Percentiles rank a stretch among this genome's conserved stretches.
Conservation (phyloP, 768 basidiomycete genomes). For the Naganishia antarctica region DNA sequence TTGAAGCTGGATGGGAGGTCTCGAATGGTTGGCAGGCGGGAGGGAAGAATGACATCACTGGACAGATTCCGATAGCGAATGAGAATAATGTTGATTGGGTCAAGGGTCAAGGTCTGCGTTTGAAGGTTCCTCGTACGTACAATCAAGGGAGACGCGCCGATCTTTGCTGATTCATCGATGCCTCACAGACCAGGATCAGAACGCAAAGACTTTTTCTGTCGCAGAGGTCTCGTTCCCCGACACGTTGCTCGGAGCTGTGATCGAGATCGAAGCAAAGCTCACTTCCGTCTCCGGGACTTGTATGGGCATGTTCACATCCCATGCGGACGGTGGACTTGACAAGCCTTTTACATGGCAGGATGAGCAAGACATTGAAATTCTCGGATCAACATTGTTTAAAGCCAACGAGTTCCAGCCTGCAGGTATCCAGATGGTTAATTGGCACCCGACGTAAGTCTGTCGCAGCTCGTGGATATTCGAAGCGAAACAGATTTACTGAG, state of each 20-base stretch:
- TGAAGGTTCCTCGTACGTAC: slow-evolving; percentile 10
- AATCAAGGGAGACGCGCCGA: no score
- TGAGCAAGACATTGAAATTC: slow-evolving; percentile 1
- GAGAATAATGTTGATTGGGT: neutral
- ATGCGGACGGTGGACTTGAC: neutral
- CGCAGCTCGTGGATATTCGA: no score
- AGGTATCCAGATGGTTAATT: neutral
- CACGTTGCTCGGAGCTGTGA: neutral
- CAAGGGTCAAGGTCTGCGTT: neutral
- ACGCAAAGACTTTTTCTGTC: neutral
- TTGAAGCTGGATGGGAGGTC: neutral
- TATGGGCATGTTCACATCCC: neutral
- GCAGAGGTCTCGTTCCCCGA: neutral
- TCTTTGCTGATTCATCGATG: neutral
- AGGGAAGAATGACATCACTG: neutral
- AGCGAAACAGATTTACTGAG: no score
- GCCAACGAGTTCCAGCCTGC: neutral
- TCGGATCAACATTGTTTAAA: neutral
- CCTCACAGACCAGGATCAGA: neutral
- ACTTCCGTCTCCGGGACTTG: neutral
- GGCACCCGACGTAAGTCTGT: neutral
- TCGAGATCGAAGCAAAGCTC: neutral
- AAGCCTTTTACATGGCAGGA: neutral
- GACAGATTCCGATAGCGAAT: slow-evolving; percentile 2
- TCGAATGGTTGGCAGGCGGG: slow-evolving; percentile 1